phyloP scores from a whole-genome alignment of 2,329 filamentous ascomycete species.

The Pseudogymnoascus destructans region DNA sequence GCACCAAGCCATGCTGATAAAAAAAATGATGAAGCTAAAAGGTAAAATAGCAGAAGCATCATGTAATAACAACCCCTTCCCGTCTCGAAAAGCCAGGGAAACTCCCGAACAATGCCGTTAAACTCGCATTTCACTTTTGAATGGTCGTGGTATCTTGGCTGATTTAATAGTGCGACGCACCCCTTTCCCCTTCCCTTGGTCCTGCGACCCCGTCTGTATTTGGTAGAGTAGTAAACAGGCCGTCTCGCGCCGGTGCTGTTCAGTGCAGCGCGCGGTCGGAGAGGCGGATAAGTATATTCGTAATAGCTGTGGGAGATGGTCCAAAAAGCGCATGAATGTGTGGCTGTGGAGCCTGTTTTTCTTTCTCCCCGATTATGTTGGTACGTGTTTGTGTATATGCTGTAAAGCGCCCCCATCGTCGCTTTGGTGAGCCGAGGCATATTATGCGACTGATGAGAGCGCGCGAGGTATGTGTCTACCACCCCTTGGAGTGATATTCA shows the following conservation, averaged over 20 bases:
- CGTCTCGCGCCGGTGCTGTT: neutral
- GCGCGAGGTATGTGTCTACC: conserved; percentile 38
- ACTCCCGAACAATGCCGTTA: neutral
- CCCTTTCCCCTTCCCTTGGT: neutral
- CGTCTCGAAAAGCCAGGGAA: conserved; percentile 1
- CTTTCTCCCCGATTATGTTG: neutral
- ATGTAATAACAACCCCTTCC: neutral
- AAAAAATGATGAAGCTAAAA: neutral
- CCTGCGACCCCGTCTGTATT: neutral
- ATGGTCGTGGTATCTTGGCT: neutral
- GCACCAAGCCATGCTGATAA: neutral
- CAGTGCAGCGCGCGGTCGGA: neutral
- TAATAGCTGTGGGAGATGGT: neutral
- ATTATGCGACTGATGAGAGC: neutral
- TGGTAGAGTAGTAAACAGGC: neutral
- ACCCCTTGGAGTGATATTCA: conserved; percentile 76
- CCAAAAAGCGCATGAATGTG: neutral
- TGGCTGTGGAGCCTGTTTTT: neutral
- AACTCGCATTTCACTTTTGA: neutral
- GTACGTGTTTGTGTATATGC: neutral
- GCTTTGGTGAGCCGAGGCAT: neutral
- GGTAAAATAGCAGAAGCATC: neutral
- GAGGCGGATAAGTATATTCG: neutral
- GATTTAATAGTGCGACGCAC: neutral
- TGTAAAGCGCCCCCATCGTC: neutral